These are phyloP conservation scores for Colletotrichum shisoi DNA, from an alignment of 2,329 filamentous ascomycete species.

Conservation along the genomic window DNA sequence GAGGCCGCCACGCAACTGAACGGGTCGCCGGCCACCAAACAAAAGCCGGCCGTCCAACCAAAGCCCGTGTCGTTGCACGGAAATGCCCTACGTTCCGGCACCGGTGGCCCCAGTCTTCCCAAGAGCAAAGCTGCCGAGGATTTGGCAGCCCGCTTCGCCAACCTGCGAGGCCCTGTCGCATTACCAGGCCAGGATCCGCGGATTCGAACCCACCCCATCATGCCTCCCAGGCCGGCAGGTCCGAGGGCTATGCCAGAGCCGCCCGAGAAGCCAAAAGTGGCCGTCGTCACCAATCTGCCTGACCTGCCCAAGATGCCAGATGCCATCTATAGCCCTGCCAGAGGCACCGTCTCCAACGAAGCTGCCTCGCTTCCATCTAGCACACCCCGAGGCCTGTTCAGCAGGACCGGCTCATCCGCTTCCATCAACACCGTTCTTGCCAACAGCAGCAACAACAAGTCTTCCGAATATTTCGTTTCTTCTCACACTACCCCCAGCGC, in stretches of 20 bases:
- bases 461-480: constrained; percentile 49
- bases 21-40: constrained; percentile 43
- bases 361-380: constrained; percentile 71
- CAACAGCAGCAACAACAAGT: constrained; percentile 34
- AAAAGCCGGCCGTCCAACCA: constrained; percentile 64
- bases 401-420: constrained; percentile 53
- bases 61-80: constrained; percentile 74
- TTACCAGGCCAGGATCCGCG: constrained; percentile 60
- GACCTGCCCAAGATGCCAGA: constrained; percentile 74
- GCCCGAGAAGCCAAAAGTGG: constrained; percentile 54
- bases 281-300: constrained; percentile 61
- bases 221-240: constrained; percentile 52
- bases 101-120: constrained; percentile 42
- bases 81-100: constrained; percentile 59
- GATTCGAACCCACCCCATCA: constrained; percentile 59
- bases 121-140: constrained; percentile 54
- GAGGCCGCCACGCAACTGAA: constrained; percentile 17
- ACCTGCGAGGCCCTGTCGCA: constrained; percentile 57
- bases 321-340: constrained; percentile 79
- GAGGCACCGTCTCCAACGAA: constrained; percentile 72
- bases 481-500: constrained; percentile 43
- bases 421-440: constrained; percentile 44
- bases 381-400: constrained; percentile 69
- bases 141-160: constrained; percentile 65
- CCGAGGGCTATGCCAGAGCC: constrained; percentile 62